phyloP scores from a whole-genome alignment of 305 asterid genomes.

The Rubia peregrina region DNA sequence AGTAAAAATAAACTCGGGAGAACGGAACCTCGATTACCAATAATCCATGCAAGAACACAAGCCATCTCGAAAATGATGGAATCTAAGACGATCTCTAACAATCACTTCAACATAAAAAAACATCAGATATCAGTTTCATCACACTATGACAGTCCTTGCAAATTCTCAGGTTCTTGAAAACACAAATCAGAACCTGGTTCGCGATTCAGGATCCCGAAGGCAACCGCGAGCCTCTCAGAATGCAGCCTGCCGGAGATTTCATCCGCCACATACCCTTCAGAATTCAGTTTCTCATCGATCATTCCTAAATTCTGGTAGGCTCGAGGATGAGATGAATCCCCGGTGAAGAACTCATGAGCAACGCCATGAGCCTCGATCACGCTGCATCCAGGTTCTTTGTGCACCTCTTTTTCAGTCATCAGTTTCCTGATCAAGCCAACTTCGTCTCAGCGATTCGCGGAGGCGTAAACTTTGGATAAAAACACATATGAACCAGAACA shows the following conservation, averaged over 20 bases:
- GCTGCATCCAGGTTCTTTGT: constrained; percentile 75
- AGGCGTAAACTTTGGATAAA: constrained; percentile 55
- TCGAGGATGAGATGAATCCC: constrained; percentile 58
- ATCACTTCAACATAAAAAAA: constrained; percentile 47
- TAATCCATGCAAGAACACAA: constrained; percentile 64
- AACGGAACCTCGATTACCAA: constrained; percentile 32
- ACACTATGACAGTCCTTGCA: constrained; percentile 63
- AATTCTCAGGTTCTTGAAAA: constrained; percentile 60
- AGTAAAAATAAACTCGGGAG: too few relatives aligned
- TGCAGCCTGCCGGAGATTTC: constrained; percentile 50
- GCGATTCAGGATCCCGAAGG: constrained; percentile 50
- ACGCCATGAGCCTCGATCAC: constrained; percentile 53
- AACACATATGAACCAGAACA: constrained; percentile 60
- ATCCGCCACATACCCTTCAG: constrained; percentile 44
- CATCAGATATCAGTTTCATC: constrained; percentile 39
- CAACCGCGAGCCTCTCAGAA: constrained; percentile 67
- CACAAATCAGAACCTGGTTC: constrained; percentile 42
- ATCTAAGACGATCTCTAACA: constrained; percentile 70
- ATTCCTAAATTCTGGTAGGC: constrained; percentile 35
- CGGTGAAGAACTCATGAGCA: constrained; percentile 64
- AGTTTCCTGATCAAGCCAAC: constrained; percentile 59
- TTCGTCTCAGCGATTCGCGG: constrained; percentile 62
- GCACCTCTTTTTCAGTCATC: constrained; percentile 54
- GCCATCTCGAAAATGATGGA: constrained; percentile 61
- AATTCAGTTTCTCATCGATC: constrained; percentile 42